A percentile compares a stretch with the other conserved stretches of the same genome.
Evolutionary conservation across 2,329 filamentous ascomycete species (phyloP).

Genomic region (Teratosphaeria nubilosa): DNA sequence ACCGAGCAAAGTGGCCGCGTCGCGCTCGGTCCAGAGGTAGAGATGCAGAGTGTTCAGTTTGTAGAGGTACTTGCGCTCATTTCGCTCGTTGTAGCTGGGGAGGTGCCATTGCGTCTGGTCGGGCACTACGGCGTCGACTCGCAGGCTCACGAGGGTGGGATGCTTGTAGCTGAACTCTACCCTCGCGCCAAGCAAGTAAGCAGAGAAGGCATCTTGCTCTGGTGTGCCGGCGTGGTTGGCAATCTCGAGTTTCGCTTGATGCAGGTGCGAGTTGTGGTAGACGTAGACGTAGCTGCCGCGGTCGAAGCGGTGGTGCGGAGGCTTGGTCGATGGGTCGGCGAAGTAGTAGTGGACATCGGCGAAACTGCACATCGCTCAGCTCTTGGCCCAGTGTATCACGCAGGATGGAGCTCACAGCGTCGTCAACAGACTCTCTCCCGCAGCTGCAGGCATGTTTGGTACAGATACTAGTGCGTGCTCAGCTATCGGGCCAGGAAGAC

Average conservation of each 20-base stretch:
- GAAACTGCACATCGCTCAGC: conserved; percentile 44
- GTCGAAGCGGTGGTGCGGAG: conserved; percentile 71
- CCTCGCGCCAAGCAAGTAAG: conserved; percentile 54
- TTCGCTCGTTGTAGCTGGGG: conserved; percentile 54
- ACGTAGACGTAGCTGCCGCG: conserved; percentile 72
- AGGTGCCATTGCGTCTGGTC: conserved; percentile 58
- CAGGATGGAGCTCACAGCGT: conserved; percentile 32
- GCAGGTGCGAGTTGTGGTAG: conserved; percentile 60
- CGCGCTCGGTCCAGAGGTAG: conserved; percentile 68
- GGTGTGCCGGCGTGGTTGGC: conserved; percentile 65
- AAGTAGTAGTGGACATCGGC: conserved; percentile 74
- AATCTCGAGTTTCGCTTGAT: conserved; percentile 61
- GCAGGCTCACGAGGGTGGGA: conserved; percentile 58
- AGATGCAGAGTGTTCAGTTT: conserved; percentile 65
- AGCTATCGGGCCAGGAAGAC: conserved; percentile 5
- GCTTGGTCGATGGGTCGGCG: conserved; percentile 53
- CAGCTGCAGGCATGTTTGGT: conserved; percentile 36
- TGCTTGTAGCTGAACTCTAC: conserved; percentile 66
- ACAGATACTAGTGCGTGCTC: conserved; percentile 11
- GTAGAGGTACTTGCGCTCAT: conserved; percentile 71
- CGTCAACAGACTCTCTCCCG: conserved; percentile 37
- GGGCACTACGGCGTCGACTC: conserved; percentile 43
- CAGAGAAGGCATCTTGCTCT: conserved; percentile 70
- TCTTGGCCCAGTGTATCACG: background rate
- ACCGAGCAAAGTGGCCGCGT: conserved; percentile 61